Base-by-base conservation (phyloP, 208 protist genomes). In the Crithidia brevicula region DNA sequence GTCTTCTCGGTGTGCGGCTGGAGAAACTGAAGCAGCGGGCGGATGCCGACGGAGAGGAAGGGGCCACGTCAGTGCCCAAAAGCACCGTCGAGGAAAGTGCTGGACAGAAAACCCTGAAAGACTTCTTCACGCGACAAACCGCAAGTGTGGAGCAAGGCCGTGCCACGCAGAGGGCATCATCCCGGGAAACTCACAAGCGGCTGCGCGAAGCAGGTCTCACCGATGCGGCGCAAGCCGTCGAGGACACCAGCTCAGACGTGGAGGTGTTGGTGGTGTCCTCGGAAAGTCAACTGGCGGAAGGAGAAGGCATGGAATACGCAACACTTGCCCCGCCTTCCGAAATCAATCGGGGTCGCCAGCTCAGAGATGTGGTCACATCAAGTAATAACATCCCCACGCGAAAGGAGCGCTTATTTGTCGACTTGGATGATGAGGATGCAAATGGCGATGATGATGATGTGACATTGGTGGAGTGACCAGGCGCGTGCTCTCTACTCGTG, bases 1-100 rank as follows among this genome's bases (percentile, higher is more conserved):
- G 91, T 16, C 79, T 96, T 10, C 67, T 96, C 20, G 91, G 91
- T 2, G 76, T 96, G 22, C 85, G 88, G 5, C 59, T 85, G 15
- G 74, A 77, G 25, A 86, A 90, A 46, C 64, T 95, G 52, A 72
- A 84, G 15, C 79, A 59, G 11, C 45, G 56, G 22, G 60, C 43
- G 0, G 69, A 78, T 16, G 74, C 20, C 23, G 71, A 74, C 10
- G 42, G 54, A 16, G 43, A 16, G 2, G 36, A 65, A 20, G 23
- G 51, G 23, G 54, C 51, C 4, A 33, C 60, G 31, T 63, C 42
- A 4, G n/a, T 56, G 25, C 34, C 46, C 13, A 28, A 9, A 11
- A 13, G 51, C 4, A 2, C 16, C 22, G n/a, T 13, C 11, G 30
- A 59, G 40, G 62, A 66, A 16, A 34, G 40, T 16, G 36, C 59